Evolutionary conservation across 2,329 filamentous ascomycete species (phyloP), one percentile per base, ranked within the genome.

Genomic region (Cladophialophora chaetospira): DNA sequence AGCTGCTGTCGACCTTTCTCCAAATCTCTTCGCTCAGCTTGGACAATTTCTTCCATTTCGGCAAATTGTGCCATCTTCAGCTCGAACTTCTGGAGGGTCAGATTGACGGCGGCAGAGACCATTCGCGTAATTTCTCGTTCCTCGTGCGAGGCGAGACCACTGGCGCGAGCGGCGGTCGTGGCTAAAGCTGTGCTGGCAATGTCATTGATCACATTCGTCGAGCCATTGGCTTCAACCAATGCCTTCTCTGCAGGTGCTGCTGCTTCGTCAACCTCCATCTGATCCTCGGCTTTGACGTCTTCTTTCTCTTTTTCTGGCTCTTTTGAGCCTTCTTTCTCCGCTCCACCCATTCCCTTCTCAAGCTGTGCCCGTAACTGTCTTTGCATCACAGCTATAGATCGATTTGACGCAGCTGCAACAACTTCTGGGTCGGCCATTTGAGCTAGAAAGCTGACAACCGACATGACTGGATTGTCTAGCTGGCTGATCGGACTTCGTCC

Each of bases 71-170:
- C 87, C 58, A 99, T 82, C 76, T 99, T 99, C 67, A 97, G 79
- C 74, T 97, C 91, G 61, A 97, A 86, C 75, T 99, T 99, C 70
- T 96, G 88, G 29, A 97, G 79, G n/a, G 90, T 93, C 10, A 96
- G 82, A 70, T 99, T 99, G 50, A 96, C 90, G 0, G 91, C 91
- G 4, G 91, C 88, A 2, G 91, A 93, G 8, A 99, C 90, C 44
- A 97, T 84, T 13, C 91, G 88, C 17, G 92, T 96, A 84, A 97
- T 94, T 74, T 97, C 91, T 56, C 95, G 89, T 73, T 99, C 94
- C 73, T 97, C 93, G 66, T 97, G 91, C 2, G 93, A 97, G 25
- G 93, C 92, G 29, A 99, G 85, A 3, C 88, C 94, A 5, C 89
- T 88, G 1, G 92, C 85, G 59, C 94, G 89, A 2, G 90, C 91